Evolutionary conservation across 352 stramenopile genomes (phyloP).

Genomic region (Elongisporangium prolatum): DNA sequence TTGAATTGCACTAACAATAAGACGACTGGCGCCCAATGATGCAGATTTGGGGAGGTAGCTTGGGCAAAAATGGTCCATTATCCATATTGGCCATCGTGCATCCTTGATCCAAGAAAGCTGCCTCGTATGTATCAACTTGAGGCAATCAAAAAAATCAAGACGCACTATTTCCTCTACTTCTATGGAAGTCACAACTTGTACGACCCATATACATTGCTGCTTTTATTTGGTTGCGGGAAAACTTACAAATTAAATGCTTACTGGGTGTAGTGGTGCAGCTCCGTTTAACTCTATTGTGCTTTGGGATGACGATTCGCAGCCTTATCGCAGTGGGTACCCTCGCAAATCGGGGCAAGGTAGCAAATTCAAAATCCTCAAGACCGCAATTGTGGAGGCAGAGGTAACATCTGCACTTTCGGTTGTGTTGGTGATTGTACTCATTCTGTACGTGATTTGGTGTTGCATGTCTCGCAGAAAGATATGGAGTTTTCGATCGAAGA

Average conservation of each 20-base stretch:
- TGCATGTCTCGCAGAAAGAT: constrained; percentile 4
- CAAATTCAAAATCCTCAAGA: not conserved
- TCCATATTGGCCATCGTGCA: constrained; percentile 7
- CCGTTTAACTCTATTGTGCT: constrained; percentile 7
- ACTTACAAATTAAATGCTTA: not conserved
- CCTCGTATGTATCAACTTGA: constrained; percentile 4
- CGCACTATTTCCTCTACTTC: constrained; percentile 12
- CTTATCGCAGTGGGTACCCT: constrained; percentile 8
- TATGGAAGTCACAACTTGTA: constrained; percentile 13
- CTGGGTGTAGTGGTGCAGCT: constrained; percentile 1
- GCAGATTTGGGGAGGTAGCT: constrained; percentile 11
- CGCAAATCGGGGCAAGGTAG: constrained; percentile 4
- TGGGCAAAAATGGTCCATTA: constrained; percentile 10
- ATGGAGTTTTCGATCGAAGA: constrained; percentile 5
- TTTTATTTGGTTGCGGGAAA: too few relatives aligned
- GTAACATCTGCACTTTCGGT: not conserved
- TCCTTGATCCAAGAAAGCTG: constrained; percentile 11
- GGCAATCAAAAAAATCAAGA: constrained; percentile 4
- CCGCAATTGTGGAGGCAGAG: constrained; percentile 7
- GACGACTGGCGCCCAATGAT: not conserved
- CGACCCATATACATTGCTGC: too few relatives aligned
- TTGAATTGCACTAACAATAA: not conserved
- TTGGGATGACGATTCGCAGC: constrained; percentile 7
- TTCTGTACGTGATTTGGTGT: not conserved
- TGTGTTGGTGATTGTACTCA: not conserved